Percentiles rank a stretch among this genome's conserved stretches.
These are phyloP conservation scores for Tuctoria greenei DNA, from an alignment of 176 grass and related monocot species.

Conservation along the genomic window DNA sequence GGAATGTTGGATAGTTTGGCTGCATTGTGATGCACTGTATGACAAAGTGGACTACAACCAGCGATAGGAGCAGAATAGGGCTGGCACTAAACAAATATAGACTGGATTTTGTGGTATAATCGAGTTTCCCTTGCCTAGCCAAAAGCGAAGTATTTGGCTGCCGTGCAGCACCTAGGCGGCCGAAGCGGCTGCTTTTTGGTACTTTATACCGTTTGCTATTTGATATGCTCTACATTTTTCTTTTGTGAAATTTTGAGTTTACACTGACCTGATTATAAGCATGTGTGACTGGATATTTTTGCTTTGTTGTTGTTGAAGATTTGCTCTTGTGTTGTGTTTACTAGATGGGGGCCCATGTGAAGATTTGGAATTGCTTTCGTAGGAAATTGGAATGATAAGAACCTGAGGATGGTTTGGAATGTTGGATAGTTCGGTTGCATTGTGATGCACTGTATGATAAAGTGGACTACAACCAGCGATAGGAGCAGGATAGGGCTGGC, in stretches of 20 bases:
- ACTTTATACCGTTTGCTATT: no score
- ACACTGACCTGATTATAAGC: no score
- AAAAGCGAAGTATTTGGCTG: slow-evolving; percentile 37
- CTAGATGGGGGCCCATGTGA: no score
- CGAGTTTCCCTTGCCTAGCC: no score
- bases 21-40: slow-evolving; percentile 48
- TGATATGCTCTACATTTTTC: no score
- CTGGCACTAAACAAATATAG: slow-evolving; percentile 41
- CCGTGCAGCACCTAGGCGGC: no score
- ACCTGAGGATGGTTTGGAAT: slow-evolving; percentile 48
- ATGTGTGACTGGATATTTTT: no score
- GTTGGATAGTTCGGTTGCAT: slow-evolving; percentile 54
- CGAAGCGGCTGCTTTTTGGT: no score
- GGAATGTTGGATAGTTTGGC: slow-evolving; percentile 50
- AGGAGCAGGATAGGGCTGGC: slow-evolving; percentile 53
- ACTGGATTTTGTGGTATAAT: slow-evolving; percentile 48
- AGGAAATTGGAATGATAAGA: slow-evolving; percentile 54
- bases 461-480: slow-evolving; percentile 48
- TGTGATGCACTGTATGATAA: slow-evolving; percentile 45
- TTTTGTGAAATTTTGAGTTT: no score
- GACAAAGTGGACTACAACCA: slow-evolving; percentile 50
- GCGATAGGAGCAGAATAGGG: slow-evolving; percentile 50
- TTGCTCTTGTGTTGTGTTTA: no score
- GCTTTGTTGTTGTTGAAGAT: no score
- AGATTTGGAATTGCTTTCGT: slow-evolving; percentile 56